These are phyloP conservation scores for Cenchrus fungigraminus DNA, from an alignment of 176 grass and related monocot genomes.

Conservation along the genomic window DNA sequence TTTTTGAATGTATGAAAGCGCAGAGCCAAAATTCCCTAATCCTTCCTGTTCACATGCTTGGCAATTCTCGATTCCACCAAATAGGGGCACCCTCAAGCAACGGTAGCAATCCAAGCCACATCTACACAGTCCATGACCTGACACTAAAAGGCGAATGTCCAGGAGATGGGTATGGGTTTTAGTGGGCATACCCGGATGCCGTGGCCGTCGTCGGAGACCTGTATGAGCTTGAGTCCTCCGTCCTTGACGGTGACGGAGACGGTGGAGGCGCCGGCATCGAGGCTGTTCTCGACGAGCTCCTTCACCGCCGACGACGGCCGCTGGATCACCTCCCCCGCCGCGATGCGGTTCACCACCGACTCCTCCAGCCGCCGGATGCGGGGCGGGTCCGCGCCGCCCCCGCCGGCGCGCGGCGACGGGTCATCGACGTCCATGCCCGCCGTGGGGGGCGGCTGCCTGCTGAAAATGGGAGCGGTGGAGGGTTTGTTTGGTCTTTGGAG, in stretches of 20 bases:
- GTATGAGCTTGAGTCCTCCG: conserved; percentile 89
- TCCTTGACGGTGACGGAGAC: conserved; percentile 83
- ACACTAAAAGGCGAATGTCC: background rate
- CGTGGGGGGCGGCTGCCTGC: background rate
- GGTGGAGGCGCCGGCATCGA: conserved; percentile 77
- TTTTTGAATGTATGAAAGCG: too few species aligned
- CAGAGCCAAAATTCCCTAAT: background rate
- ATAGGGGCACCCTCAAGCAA: too few species aligned
- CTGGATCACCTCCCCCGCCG: conserved; percentile 91
- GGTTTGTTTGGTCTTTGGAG: background rate
- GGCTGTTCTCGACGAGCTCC: conserved; percentile 91
- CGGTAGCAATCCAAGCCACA: too few species aligned
- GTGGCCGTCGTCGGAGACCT: conserved; percentile 88
- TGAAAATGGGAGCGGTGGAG: background rate
- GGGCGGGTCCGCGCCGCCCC: conserved; percentile 48
- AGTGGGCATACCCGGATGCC: conserved; percentile 68
- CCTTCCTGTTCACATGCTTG: conserved; percentile 4
- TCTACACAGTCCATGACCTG: too few species aligned
- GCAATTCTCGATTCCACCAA: background rate
- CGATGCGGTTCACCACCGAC: conserved; percentile 93
- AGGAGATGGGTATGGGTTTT: conserved; percentile 29
- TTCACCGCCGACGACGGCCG: conserved; percentile 79
- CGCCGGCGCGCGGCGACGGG: background rate
- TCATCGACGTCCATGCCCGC: conserved; percentile 48
- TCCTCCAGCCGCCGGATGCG: conserved; percentile 74